Evolutionary conservation across 768 basidiomycete genomes (phyloP).

Genomic region (Hemileccinum impolitum): DNA sequence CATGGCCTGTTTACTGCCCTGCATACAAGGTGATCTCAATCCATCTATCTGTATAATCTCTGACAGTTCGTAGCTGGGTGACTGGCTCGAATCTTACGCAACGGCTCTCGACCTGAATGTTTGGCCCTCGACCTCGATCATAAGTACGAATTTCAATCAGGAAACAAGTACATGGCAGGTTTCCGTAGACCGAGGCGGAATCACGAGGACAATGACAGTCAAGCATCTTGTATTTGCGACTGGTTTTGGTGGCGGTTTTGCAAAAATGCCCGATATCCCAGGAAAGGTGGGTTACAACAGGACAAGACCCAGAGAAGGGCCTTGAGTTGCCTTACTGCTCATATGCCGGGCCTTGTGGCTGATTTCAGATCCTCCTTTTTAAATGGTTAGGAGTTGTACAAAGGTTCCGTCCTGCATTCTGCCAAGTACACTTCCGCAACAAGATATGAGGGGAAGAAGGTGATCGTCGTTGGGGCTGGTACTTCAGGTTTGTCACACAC

Average conservation of each 20-base stretch:
- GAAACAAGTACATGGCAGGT: conserved; percentile 42
- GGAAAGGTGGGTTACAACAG: conserved; percentile 43
- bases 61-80: conserved; percentile 41
- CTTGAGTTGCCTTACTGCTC: no score
- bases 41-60: not conserved
- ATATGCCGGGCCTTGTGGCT: not conserved
- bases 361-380: not conserved
- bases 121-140: conserved; percentile 49
- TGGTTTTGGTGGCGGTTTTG: conserved; percentile 46
- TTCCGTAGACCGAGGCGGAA: conserved; percentile 30
- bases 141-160: conserved; percentile 32
- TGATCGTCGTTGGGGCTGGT: conserved; percentile 59
- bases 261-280: conserved; percentile 44
- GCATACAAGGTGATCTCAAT: conserved; percentile 41
- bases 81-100: conserved; percentile 63
- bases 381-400: conserved; percentile 41
- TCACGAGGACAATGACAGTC: conserved; percentile 33
- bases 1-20: conserved; percentile 50
- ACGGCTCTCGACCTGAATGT: conserved; percentile 56
- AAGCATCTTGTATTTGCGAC: conserved; percentile 57
- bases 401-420: conserved; percentile 54
- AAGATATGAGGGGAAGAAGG: conserved; percentile 57
- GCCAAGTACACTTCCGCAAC: conserved; percentile 41
- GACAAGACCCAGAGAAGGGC: no score
- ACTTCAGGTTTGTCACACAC: conserved; percentile 44